phyloP scores from a whole-genome alignment of 2,329 filamentous ascomycete genomes.

The Alternaria angustiovoidea region DNA sequence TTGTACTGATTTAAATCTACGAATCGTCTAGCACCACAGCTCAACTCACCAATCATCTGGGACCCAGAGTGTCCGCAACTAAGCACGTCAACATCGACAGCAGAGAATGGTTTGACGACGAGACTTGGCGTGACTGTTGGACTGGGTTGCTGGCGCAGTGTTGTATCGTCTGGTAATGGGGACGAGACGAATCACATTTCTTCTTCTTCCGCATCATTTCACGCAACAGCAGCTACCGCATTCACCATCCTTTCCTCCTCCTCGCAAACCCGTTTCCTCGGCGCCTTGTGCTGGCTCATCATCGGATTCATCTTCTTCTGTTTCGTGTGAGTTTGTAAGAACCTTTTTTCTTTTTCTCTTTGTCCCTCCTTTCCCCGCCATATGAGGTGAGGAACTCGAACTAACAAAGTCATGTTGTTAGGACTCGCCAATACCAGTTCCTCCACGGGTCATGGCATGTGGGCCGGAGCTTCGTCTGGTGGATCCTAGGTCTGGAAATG shows the following conservation, averaged over 20 bases:
- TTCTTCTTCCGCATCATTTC: too few relatives aligned
- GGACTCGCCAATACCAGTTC: not conserved
- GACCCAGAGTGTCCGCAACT: not conserved
- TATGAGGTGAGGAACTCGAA: too few relatives aligned
- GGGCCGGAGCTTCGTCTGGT: not conserved
- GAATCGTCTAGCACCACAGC: too few relatives aligned
- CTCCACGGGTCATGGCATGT: not conserved
- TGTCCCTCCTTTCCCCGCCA: too few relatives aligned
- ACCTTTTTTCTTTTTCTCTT: too few relatives aligned
- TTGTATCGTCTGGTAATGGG: not conserved
- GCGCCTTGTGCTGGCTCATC: too few relatives aligned
- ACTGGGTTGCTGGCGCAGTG: not conserved
- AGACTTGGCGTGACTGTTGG: fast-evolving
- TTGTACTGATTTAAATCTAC: too few relatives aligned
- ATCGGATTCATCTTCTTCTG: too few relatives aligned
- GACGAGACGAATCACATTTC: not conserved
- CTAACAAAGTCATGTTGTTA: too few relatives aligned
- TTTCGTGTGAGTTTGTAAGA: too few relatives aligned
- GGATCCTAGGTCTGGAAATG: not conserved
- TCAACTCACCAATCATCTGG: not conserved
- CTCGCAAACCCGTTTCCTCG: too few relatives aligned
- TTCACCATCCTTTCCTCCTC: not conserved
- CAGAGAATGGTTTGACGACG: fast-evolving
- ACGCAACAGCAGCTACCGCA: not conserved
- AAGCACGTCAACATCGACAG: fast-evolving